Evolutionary conservation across 2,329 filamentous ascomycete genomes (phyloP).

Genomic region (Metarhizium guizhouense): DNA sequence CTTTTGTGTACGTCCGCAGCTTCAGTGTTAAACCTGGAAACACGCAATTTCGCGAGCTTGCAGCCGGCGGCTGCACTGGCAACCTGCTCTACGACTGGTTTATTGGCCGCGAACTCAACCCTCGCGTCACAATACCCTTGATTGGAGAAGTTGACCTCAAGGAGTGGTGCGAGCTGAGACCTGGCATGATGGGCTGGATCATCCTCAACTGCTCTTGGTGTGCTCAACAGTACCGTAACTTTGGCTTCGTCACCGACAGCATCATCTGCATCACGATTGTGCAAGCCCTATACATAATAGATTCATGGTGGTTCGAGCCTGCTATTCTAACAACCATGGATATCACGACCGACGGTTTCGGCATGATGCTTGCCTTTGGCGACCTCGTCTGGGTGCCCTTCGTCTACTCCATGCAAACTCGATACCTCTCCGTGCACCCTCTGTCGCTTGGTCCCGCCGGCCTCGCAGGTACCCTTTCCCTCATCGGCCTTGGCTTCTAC

Average conservation of each 20-base stretch:
- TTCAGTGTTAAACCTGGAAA: conserved; percentile 76
- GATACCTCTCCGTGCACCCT: conserved; percentile 78
- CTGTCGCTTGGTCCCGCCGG: conserved; percentile 64
- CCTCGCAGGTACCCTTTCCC: conserved; percentile 52
- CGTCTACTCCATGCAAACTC: conserved; percentile 73
- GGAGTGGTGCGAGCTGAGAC: conserved; percentile 81
- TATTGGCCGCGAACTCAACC: conserved; percentile 92
- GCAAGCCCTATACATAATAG: conserved; percentile 76
- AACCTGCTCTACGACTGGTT: conserved; percentile 94
- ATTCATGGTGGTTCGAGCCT: conserved; percentile 79
- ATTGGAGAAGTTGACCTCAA: conserved; percentile 87
- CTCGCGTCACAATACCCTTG: conserved; percentile 67
- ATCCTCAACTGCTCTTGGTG: conserved; percentile 77
- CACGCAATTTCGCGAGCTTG: conserved; percentile 64
- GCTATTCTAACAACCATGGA: conserved; percentile 91
- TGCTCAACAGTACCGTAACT: conserved; percentile 79
- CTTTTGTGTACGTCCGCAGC: conserved; percentile 72
- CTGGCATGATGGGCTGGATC: conserved; percentile 83
- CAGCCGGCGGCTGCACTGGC: conserved; percentile 70
- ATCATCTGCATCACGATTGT: conserved; percentile 71
- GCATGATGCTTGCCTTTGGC: conserved; percentile 89
- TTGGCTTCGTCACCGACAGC: conserved; percentile 76
- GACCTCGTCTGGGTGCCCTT: conserved; percentile 92
- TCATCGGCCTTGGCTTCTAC: conserved; percentile 68
- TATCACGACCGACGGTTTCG: conserved; percentile 86